Base-by-base conservation (phyloP, 2,329 filamentous ascomycete genomes). In the Cadophora sp. region DNA sequence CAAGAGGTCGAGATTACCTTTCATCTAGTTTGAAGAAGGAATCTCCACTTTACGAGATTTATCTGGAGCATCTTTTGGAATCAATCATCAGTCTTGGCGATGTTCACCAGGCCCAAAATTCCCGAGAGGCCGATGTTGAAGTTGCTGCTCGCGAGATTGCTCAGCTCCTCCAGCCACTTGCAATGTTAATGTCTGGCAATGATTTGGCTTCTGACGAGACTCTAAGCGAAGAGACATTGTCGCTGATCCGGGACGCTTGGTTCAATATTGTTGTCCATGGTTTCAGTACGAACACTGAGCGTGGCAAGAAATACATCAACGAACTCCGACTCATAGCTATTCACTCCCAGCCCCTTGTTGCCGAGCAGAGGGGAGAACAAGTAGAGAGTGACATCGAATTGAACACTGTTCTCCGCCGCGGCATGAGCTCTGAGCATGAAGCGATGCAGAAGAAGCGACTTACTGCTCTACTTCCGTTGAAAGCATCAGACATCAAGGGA, bases 201-300 rank as follows among this genome's bases (percentile, higher is more conserved):
- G 84, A 89, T 65, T 79, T 89, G 50, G 69, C 82, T 81, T 24
- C 81, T 79, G 41, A 77, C 68, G 65, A 76, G 36, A 72, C 81
- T 11, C 80, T 80, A 64, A 87, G 91, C 62, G 91, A 94, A 61
- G 89, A 95, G 66, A 87, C 88, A 8, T 86, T 91, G 68, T 86
- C 88, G 30, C 81, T 96, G 65, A 86, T 96, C 72, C 89, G 95
- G 62, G 94, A 99, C 82, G 93, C 93, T 5, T 99, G 96, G 96
- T 98, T 97, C 81, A 99, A 99, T 75, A 93, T 98, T 69, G 92
- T 94, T 24, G 91, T 97, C 0, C 96, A 99, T 78, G 96, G 94
- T 4, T 97, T 98, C 77, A 90, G 89, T 11, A 84, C 91, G 13
- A 86, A 86, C 18, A 95, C 93, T 0, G 86, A 89, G 18, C 87